phyloP scores from a whole-genome alignment of 345 rosid genomes.

The Corchorus capsularis region DNA sequence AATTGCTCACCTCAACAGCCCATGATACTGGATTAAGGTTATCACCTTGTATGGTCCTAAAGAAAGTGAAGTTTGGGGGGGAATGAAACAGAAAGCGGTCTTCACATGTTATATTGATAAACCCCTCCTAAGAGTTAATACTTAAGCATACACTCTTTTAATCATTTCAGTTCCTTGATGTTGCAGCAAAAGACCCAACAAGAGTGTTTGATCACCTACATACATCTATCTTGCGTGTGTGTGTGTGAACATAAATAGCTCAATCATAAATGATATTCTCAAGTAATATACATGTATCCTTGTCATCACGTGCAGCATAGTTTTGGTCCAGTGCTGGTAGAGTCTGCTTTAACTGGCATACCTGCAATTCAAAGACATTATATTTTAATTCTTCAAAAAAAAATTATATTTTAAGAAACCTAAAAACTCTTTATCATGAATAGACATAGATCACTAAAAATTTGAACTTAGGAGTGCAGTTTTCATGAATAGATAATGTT shows the following conservation, averaged over 20 bases:
- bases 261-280: neutral
- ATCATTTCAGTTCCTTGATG: neutral
- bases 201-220: neutral
- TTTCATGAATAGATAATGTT: neutral
- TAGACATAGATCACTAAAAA: neutral
- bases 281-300: constrained; percentile 58
- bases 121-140: neutral
- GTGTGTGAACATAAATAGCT: neutral
- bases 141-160: neutral
- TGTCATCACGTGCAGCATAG: constrained; percentile 78
- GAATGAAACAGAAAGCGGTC: neutral
- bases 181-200: neutral
- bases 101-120: neutral
- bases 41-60: neutral
- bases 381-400: neutral
- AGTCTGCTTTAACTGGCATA: constrained; percentile 50
- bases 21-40: neutral
- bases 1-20: neutral
- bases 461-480: neutral
- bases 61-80: neutral
- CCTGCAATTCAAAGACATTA: constrained; percentile 47
- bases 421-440: neutral
- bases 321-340: constrained; percentile 64
- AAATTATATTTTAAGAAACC: neutral
- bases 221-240: neutral